phyloP scores from a whole-genome alignment of 2,329 filamentous ascomycete species.

The Alternaria viburni region DNA sequence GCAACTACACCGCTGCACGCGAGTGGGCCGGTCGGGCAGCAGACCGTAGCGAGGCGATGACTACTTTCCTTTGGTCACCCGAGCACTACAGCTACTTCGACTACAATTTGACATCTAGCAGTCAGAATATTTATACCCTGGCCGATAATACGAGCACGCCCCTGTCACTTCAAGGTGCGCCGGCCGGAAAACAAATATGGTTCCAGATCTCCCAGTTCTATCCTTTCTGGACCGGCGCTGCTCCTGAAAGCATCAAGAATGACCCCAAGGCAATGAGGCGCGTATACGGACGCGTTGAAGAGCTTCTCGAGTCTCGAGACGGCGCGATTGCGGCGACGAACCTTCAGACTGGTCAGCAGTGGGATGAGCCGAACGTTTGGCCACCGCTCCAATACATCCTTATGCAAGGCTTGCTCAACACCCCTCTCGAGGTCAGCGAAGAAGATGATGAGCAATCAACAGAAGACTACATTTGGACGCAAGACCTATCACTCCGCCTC shows the following conservation, averaged over 20 bases:
- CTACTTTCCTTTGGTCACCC: constrained; percentile 68
- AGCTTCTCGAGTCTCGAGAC: constrained; percentile 58
- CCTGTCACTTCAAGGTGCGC: constrained; percentile 52
- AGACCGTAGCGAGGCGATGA: constrained; percentile 67
- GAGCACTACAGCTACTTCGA: constrained; percentile 71
- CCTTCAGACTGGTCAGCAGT: constrained; percentile 67
- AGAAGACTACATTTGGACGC: constrained; percentile 59
- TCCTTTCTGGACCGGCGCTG: constrained; percentile 73
- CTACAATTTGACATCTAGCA: constrained; percentile 67
- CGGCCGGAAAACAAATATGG: constrained; percentile 62
- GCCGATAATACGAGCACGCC: constrained; percentile 50
- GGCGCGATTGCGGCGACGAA: constrained; percentile 70
- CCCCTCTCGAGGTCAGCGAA: constrained; percentile 61
- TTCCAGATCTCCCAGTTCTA: constrained; percentile 68
- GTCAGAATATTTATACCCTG: constrained; percentile 62
- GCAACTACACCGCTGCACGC: constrained; percentile 58
- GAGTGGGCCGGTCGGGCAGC: constrained; percentile 59
- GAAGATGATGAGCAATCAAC: constrained; percentile 53
- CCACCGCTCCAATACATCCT: constrained; percentile 70
- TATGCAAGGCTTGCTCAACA: constrained; percentile 67
- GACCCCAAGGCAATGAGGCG: constrained; percentile 64
- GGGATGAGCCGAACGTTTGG: constrained; percentile 75
- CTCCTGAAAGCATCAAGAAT: constrained; percentile 62
- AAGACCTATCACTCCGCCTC: constrained; percentile 63
- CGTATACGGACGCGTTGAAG: constrained; percentile 61